A percentile compares a stretch with the other conserved stretches of the same genome.
phyloP scores from a whole-genome alignment of 163 green algal genomes.

The Chlamydomonas reinhardtii region DNA sequence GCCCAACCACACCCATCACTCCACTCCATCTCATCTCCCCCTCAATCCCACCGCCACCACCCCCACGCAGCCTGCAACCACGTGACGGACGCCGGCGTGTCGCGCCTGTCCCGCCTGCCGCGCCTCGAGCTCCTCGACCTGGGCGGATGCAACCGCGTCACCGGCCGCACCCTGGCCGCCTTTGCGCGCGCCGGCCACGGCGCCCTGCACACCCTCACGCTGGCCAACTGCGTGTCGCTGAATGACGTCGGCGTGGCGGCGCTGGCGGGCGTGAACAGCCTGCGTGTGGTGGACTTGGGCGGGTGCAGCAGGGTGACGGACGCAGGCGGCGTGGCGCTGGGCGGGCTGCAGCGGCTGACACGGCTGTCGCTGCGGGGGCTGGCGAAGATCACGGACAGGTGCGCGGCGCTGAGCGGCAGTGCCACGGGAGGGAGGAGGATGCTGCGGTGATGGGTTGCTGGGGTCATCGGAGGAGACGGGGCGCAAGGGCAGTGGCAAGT shows the following conservation, averaged over 20 bases:
- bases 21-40: neutral
- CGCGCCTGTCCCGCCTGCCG: slow-evolving; percentile 9
- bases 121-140: slow-evolving; percentile 38
- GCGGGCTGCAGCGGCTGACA: slow-evolving; percentile 16
- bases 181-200: slow-evolving; percentile 18
- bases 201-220: slow-evolving; percentile 18
- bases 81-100: slow-evolving; percentile 23
- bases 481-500: too few relatives aligned
- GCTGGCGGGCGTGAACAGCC: neutral
- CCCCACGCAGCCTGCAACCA: slow-evolving; percentile 42
- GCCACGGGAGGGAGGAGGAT: too few relatives aligned
- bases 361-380: slow-evolving; percentile 29
- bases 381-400: slow-evolving; percentile 31
- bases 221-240: slow-evolving; percentile 15
- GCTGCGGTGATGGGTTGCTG: too few relatives aligned
- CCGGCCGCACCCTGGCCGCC: slow-evolving; percentile 21
- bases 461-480: too few relatives aligned
- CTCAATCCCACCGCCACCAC: too few relatives aligned
- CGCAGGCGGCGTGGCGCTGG: slow-evolving; percentile 12
- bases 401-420: too few relatives aligned
- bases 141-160: slow-evolving; percentile 39
- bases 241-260: slow-evolving; percentile 13
- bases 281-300: slow-evolving; percentile 16
- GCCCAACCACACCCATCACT: too few relatives aligned
- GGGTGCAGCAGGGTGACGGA: slow-evolving; percentile 29